These are phyloP conservation scores for Salix arbutifolia DNA, from an alignment of 345 rosid genomes.

Conservation along the genomic window DNA sequence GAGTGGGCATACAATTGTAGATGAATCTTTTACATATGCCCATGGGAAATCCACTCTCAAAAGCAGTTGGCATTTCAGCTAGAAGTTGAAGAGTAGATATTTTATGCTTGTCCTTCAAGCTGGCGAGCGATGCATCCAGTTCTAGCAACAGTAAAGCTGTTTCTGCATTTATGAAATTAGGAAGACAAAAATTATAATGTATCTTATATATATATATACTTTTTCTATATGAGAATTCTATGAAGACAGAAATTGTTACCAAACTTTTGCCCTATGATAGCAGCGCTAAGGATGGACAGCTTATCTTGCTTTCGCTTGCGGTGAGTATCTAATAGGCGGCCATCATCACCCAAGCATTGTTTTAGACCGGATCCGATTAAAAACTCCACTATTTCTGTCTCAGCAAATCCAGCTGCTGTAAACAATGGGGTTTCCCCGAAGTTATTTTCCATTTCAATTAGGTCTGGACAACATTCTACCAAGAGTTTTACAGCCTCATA, in stretches of 20 bases:
- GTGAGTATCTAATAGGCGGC: background rate
- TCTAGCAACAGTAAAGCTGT: constrained; percentile 20
- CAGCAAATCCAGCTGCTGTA: too few relatives aligned
- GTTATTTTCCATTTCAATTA: rapidly evolving
- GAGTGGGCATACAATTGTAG: constrained; percentile 1
- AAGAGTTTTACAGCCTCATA: too few relatives aligned
- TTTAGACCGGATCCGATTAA: background rate
- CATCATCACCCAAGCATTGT: background rate
- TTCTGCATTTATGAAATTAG: background rate
- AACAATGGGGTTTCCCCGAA: too few relatives aligned
- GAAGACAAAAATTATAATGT: background rate
- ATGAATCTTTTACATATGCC: background rate
- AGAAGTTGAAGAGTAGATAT: constrained; percentile 20
- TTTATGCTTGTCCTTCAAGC: background rate
- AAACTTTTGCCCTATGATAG: constrained; percentile 22
- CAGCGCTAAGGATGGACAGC: constrained; percentile 23
- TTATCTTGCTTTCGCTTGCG: background rate
- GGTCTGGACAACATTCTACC: too few relatives aligned
- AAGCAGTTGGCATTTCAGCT: constrained; percentile 2
- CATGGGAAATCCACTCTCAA: background rate
- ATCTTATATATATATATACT: too few relatives aligned
- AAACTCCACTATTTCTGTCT: too few relatives aligned
- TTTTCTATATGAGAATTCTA: too few relatives aligned
- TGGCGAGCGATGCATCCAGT: background rate
- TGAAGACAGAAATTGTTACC: background rate